Evolutionary conservation across 208 protist genomes (phyloP).

Genomic region (Leishmania guyanensis): DNA sequence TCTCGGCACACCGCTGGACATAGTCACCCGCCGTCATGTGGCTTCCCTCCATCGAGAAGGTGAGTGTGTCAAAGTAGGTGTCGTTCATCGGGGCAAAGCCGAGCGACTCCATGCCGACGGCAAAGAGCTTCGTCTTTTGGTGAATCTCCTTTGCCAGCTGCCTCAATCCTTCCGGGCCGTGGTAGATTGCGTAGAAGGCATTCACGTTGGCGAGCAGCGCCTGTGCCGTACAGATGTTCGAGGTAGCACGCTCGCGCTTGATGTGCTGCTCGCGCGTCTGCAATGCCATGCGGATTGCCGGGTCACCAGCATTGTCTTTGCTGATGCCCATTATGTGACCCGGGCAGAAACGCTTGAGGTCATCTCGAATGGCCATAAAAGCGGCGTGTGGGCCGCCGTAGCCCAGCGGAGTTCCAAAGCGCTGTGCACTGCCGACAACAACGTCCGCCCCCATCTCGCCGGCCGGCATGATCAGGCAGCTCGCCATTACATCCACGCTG

Average conservation of each 20-base stretch:
- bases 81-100: constrained; percentile 61
- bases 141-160: constrained; percentile 94
- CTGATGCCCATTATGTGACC: constrained; percentile 97
- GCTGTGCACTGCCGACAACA: constrained; percentile 92
- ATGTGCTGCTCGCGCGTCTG: constrained; percentile 99
- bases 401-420: constrained; percentile 95
- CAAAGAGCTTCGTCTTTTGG: constrained; percentile 73
- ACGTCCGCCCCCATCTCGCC: constrained; percentile 96
- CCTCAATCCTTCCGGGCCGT: constrained; percentile 95
- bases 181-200: constrained; percentile 98
- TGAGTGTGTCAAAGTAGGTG: constrained; percentile 93
- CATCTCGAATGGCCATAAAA: constrained; percentile 93
- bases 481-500: constrained; percentile 94
- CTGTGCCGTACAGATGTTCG: constrained; percentile 99
- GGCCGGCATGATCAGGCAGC: constrained; percentile 91
- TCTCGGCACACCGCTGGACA: constrained; percentile 54
- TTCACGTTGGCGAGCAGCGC: constrained; percentile 97
- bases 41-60: constrained; percentile 46
- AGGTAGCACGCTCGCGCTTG: constrained; percentile 94
- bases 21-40: constrained; percentile 61
- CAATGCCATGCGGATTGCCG: constrained; percentile 96
- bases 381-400: constrained; percentile 98
- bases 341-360: constrained; percentile 92
- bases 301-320: constrained; percentile 88
- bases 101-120: constrained; percentile 81